Base-by-base conservation (phyloP, 306 rosid genomes). In the Vigna radiata region DNA sequence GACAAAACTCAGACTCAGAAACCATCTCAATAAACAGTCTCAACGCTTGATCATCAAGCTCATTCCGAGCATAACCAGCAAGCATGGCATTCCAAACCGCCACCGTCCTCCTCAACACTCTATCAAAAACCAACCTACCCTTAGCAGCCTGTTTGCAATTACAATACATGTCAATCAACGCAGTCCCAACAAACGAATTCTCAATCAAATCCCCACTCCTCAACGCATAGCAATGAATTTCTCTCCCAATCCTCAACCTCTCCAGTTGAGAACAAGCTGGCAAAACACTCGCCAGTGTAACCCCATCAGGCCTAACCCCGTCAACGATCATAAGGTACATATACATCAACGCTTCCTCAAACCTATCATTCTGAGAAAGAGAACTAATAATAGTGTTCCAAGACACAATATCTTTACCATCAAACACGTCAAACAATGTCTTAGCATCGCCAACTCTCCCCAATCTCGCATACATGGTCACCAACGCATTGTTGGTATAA, bases 81-180 rank as follows among this genome's bases (percentile, higher is more conserved):
- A 93, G 77, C 92, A 93, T 88, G 29, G 97, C 90, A 83, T 93
- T 93, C 92, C 94, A 93, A 55, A 89, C 90, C 1, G 89, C 90
- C 77, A 83, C 70, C 1, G 79, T 84, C 76, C 77, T 59, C 59
- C 81, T 87, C 79, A 25, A 54, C 18, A 85, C 67, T 9, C 86
- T 77, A 29, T 93, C 64, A 49, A 93, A 93, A 77, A 93, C 90
- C 55, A 52, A 65, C 14, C 88, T 76, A 79, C 94, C 97, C 70
- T 73, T 86, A 33, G 75, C 80, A 55, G 87, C 84, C 75, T 73
- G 77, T 76, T 68, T 82, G 78, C 94, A 93, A 69, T 93, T 93
- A 75, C 96, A 89, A 73, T 93, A 93, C 97, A 93, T 90, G 86
- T 93, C 96, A 85, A 87, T 88, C 79, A 93, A 85, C 64, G 96